phyloP scores from a whole-genome alignment of 208 protist species.

The Crithidia expoeki region DNA sequence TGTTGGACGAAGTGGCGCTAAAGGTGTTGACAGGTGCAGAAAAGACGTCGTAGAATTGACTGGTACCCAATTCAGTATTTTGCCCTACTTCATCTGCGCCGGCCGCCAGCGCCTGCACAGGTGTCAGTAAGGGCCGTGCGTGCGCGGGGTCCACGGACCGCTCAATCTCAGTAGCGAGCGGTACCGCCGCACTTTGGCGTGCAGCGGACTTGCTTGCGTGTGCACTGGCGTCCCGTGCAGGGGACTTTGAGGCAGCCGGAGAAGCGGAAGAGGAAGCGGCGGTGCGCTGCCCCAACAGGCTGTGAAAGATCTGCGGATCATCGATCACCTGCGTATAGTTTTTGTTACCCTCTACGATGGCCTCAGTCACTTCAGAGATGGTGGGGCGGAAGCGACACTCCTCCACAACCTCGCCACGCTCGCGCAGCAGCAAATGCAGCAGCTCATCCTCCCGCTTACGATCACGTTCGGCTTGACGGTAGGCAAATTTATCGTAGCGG shows the following conservation, averaged over 20 bases:
- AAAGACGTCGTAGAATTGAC: background rate
- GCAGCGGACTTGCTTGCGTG: too few species aligned
- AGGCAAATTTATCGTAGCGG: constrained; percentile 15
- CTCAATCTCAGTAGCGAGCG: background rate
- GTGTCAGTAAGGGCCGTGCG: background rate
- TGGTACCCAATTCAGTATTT: background rate
- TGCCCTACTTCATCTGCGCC: background rate
- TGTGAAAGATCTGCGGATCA: background rate
- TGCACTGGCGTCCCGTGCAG: background rate
- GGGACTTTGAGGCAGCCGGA: background rate
- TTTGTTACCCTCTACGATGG: constrained; percentile 3
- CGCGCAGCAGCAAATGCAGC: constrained; percentile 4
- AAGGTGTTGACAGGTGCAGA: background rate
- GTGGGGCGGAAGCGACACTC: constrained; percentile 27
- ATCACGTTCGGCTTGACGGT: constrained; percentile 6
- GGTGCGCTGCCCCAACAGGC: background rate
- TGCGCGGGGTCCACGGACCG: background rate
- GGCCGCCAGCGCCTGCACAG: constrained; percentile 13
- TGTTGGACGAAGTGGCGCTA: background rate
- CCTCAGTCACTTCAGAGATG: constrained; percentile 13
- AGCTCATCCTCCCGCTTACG: constrained; percentile 14
- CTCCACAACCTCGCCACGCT: constrained; percentile 9
- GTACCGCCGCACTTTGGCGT: background rate
- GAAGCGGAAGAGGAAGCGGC: background rate
- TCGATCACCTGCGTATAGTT: constrained; percentile 20